phyloP scores from a whole-genome alignment of 2,329 filamentous ascomycete genomes.

The Venturia aucupariae region DNA sequence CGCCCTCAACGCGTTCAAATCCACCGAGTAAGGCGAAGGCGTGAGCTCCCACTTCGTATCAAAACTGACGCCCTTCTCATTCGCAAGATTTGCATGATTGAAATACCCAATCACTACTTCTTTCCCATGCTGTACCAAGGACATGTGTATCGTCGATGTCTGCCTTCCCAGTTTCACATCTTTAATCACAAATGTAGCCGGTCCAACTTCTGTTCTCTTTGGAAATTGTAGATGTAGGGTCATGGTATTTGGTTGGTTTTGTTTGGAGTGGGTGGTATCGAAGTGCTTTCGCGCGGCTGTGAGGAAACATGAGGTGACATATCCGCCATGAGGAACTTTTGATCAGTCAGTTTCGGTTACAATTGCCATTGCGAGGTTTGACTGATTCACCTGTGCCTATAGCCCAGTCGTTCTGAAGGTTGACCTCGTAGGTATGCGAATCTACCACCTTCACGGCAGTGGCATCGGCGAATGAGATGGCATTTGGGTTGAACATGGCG shows the following conservation, averaged over 20 bases:
- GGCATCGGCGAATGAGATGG: constrained; percentile 37
- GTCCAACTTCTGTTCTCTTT: constrained; percentile 50
- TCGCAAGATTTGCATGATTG: constrained; percentile 52
- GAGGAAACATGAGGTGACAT: constrained; percentile 55
- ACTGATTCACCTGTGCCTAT: constrained; percentile 49
- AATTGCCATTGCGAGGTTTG: too few relatives aligned
- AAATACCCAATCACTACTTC: constrained; percentile 57
- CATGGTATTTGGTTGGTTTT: constrained; percentile 54
- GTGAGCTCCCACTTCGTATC: constrained; percentile 45
- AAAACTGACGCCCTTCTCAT: constrained; percentile 49
- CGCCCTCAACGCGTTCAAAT: constrained; percentile 32
- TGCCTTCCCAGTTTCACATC: constrained; percentile 57
- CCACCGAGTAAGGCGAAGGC: constrained; percentile 35
- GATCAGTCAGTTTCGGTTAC: constrained; percentile 11
- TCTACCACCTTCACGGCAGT: constrained; percentile 39
- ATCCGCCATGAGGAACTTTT: constrained; percentile 62
- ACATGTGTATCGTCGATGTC: constrained; percentile 54
- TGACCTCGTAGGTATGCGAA: constrained; percentile 49
- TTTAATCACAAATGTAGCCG: constrained; percentile 47
- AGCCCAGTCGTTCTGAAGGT: constrained; percentile 51
- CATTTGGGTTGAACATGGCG: background rate
- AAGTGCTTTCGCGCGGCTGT: constrained; percentile 52
- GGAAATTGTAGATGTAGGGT: constrained; percentile 58
- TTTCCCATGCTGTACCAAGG: constrained; percentile 46
- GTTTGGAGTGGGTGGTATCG: constrained; percentile 45